Evolutionary conservation across 495 filamentous ascomycete species (phyloP).

Genomic region (Trichoderma reesei): DNA sequence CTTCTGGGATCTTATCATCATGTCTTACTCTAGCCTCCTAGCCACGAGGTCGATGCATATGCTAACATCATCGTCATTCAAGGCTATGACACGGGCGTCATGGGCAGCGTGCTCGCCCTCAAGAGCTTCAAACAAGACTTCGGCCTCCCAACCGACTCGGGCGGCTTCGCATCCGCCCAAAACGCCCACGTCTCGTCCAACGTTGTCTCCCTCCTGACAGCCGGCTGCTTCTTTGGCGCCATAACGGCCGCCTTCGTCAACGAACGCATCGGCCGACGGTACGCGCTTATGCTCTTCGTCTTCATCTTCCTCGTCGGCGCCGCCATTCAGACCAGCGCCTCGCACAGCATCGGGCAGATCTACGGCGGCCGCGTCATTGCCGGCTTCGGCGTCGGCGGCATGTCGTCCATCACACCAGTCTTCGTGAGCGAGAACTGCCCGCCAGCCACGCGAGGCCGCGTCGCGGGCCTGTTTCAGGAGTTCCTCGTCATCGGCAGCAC

Average conservation of each 20-base stretch:
- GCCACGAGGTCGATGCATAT: not conserved
- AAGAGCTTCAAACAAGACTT: constrained; percentile 32
- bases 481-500: constrained; percentile 50
- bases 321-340: constrained; percentile 29
- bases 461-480: constrained; percentile 50
- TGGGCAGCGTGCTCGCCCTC: constrained; percentile 50
- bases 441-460: constrained; percentile 56
- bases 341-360: constrained; percentile 30
- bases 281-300: constrained; percentile 27
- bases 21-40: not conserved
- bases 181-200: constrained; percentile 38
- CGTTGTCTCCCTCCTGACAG: constrained; percentile 59
- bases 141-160: constrained; percentile 16
- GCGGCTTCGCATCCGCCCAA: constrained; percentile 18
- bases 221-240: constrained; percentile 56
- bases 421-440: constrained; percentile 57
- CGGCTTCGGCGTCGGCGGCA: constrained; percentile 56
- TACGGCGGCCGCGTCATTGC: constrained; percentile 59
- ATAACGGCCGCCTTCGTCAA: constrained; percentile 42
- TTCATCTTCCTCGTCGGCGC: constrained; percentile 29
- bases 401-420: constrained; percentile 54
- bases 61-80: constrained; percentile 47
- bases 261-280: constrained; percentile 47
- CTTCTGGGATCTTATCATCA: too few relatives aligned
- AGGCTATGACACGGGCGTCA: constrained; percentile 51